A percentile compares a stretch with the other conserved stretches of the same genome.
Evolutionary conservation across 2,329 filamentous ascomycete species (phyloP).

Genomic region (Xylariaceae sp.): DNA sequence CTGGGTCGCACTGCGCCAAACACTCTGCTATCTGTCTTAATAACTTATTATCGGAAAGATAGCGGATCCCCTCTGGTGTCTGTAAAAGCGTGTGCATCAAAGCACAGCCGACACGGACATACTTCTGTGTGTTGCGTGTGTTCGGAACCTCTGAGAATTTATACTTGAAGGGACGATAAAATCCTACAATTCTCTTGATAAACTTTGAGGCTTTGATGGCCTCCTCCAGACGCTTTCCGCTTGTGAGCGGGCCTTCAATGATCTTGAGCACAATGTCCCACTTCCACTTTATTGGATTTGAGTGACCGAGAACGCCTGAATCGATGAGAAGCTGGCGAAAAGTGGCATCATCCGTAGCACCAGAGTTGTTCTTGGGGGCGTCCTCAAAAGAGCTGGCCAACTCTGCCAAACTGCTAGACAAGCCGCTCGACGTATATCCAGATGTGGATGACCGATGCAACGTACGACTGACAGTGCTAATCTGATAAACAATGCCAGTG

Average conservation of each 20-base stretch:
- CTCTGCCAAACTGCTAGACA: slow-evolving; percentile 45
- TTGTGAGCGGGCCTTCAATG: slow-evolving; percentile 88
- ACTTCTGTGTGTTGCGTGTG: slow-evolving; percentile 90
- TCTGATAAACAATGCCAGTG: slow-evolving; percentile 91
- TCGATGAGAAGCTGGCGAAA: slow-evolving; percentile 68
- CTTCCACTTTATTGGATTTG: slow-evolving; percentile 94
- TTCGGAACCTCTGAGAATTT: slow-evolving; percentile 88
- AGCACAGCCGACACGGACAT: slow-evolving; percentile 85
- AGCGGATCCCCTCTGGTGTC: slow-evolving; percentile 78
- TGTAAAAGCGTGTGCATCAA: slow-evolving; percentile 84
- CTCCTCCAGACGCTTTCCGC: slow-evolving; percentile 88
- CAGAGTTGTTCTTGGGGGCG: slow-evolving; percentile 48
- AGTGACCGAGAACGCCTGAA: slow-evolving; percentile 81
- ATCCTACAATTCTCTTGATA: slow-evolving; percentile 89
- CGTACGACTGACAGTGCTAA: slow-evolving; percentile 94
- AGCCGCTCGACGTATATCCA: slow-evolving; percentile 35
- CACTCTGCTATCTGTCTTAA: slow-evolving; percentile 93
- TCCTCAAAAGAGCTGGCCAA: slow-evolving; percentile 55
- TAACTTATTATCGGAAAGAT: slow-evolving; percentile 87
- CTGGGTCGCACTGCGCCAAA: slow-evolving; percentile 88
- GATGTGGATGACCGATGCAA: slow-evolving; percentile 73
- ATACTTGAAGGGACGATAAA: slow-evolving; percentile 95
- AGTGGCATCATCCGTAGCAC: slow-evolving; percentile 58
- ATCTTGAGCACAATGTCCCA: slow-evolving; percentile 91
- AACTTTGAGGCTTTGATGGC: slow-evolving; percentile 95